A percentile compares a stretch with the other conserved stretches of the same genome.
These are phyloP conservation scores for Elymus sibiricus DNA, from an alignment of 176 grass and related monocot species.

Conservation along the genomic window DNA sequence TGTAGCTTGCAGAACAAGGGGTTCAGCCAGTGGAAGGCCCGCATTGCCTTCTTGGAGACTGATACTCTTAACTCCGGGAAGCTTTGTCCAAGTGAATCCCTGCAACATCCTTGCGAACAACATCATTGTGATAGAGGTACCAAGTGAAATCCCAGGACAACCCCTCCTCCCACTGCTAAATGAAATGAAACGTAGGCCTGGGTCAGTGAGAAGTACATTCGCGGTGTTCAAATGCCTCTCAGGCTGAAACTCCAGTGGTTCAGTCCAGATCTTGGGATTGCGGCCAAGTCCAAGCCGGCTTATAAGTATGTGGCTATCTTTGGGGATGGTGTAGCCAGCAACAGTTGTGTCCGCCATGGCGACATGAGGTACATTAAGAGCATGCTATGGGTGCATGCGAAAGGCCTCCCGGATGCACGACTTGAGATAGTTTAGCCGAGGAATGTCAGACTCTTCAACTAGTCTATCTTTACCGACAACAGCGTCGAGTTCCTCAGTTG, in stretches of 20 bases:
- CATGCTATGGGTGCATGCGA: too few species aligned
- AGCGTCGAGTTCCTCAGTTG: too few species aligned
- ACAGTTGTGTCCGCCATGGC: too few species aligned
- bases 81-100: slow-evolving; percentile 27
- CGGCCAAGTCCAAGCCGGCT: not conserved
- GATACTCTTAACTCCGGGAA: not conserved
- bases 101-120: slow-evolving; percentile 41
- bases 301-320: not conserved
- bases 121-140: slow-evolving; percentile 19
- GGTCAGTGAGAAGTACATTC: slow-evolving; percentile 26
- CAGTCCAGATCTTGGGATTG: not conserved
- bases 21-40: not conserved
- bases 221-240: not conserved
- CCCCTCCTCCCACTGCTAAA: slow-evolving; percentile 31
- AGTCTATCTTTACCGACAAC: too few species aligned
- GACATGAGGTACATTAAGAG: too few species aligned
- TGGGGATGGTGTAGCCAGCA: too few species aligned
- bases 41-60: not conserved
- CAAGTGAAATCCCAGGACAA: slow-evolving; percentile 5
- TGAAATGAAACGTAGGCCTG: slow-evolving; percentile 29
- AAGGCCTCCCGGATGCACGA: too few species aligned
- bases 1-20: not conserved
- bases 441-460: too few species aligned
- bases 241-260: not conserved
- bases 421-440: too few species aligned